A percentile compares a stretch with the other conserved stretches of the same genome.
Conservation (phyloP, 305 asterid genomes). For the Fraxinus xanthoxyloides region DNA sequence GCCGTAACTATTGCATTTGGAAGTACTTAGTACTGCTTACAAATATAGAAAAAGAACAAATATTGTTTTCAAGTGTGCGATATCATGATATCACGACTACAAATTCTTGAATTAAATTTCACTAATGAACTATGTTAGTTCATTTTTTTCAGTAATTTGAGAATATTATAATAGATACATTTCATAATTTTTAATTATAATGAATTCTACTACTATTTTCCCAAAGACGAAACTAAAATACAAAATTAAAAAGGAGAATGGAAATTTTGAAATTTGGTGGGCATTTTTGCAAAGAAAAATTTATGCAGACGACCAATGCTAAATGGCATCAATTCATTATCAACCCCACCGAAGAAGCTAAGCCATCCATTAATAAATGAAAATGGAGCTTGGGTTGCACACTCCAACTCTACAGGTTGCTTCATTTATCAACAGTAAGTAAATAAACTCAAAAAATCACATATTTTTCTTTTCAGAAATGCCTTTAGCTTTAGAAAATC, state of each 20-base stretch:
- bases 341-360: slow-evolving; percentile 4
- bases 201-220: not conserved
- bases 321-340: not conserved
- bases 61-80: not conserved
- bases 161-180: not conserved
- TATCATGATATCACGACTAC: not conserved
- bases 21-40: not conserved
- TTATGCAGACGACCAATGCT: not conserved
- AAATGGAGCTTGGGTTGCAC: slow-evolving; percentile 28
- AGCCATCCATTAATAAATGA: not conserved
- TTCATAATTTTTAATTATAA: not conserved
- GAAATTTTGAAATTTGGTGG: slow-evolving; percentile 4
- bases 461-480: not conserved
- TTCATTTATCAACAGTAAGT: slow-evolving; percentile 30
- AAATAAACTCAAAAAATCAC: slow-evolving; percentile 5
- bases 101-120: not conserved
- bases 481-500: not conserved
- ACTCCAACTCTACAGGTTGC: slow-evolving; percentile 19
- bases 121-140: not conserved
- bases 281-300: slow-evolving; percentile 15
- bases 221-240: not conserved
- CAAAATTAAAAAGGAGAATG: not conserved
- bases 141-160: not conserved
- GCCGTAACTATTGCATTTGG: not conserved
- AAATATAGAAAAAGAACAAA: not conserved